Evolutionary conservation across 148 eudicot species (phyloP).

Genomic region (Amaranthus palmeri): DNA sequence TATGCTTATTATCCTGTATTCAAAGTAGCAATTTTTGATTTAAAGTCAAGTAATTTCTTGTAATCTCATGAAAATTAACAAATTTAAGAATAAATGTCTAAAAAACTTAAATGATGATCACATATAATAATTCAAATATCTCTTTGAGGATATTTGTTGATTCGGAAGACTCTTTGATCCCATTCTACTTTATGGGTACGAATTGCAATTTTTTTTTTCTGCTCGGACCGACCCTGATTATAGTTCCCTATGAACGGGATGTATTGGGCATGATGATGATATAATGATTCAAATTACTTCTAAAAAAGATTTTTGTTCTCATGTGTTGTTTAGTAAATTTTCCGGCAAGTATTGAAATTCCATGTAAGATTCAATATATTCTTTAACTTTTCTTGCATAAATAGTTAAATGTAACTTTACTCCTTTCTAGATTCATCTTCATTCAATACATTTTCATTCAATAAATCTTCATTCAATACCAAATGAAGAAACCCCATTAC

Average conservation of each 20-base stretch:
- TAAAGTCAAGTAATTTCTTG: constrained; percentile 22
- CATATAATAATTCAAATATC: constrained; percentile 9
- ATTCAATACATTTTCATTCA: constrained; percentile 15
- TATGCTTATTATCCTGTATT: constrained; percentile 16
- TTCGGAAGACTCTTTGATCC: too few species aligned
- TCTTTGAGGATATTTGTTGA: too few species aligned
- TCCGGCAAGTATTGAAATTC: constrained; percentile 40
- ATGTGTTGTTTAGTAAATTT: constrained; percentile 19
- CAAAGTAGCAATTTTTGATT: constrained; percentile 16
- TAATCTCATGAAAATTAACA: neutral
- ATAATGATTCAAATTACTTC: too few species aligned
- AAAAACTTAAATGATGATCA: constrained; percentile 19
- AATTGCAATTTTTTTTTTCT: too few species aligned
- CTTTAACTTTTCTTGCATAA: constrained; percentile 21
- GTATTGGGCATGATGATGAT: too few species aligned
- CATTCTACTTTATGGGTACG: too few species aligned
- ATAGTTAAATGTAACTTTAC: constrained; percentile 13
- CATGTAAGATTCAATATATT: constrained; percentile 41
- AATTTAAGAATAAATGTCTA: neutral
- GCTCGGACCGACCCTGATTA: accelerated
- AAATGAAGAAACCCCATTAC: neutral
- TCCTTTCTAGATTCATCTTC: constrained; percentile 26
- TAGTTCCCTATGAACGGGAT: too few species aligned
- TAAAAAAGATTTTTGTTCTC: too few species aligned
- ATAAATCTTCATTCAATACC: constrained; percentile 12